Base-by-base conservation (phyloP, 2,329 filamentous ascomycete species). In the Arthroderma sp. region DNA sequence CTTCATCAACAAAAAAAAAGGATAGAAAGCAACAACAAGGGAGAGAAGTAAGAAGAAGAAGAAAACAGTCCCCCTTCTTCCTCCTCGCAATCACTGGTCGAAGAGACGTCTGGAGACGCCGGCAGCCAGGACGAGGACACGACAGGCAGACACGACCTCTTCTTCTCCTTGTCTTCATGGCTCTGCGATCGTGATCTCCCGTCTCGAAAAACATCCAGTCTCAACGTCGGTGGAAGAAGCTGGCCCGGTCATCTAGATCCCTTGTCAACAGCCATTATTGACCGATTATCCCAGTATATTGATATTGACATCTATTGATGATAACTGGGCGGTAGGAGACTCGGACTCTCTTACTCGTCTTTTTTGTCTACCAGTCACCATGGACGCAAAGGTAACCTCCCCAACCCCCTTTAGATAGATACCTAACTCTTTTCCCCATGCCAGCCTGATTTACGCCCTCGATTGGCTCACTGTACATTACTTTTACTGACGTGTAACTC, bases 351-450 rank as follows among this genome's bases (percentile, higher is more conserved):
- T 11, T 4, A 4, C 28, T 25, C 51, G 11, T 54, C 17, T 15
- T 28, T 37, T n/a, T 23, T 11, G 28, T 39, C 52, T 5, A 11
- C n/a, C 17, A 7, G 35, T 44, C 33, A 23, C 38, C 23, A 77
- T 77, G 75, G 74, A 77, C 66, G 74, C 73, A 61, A 76, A 76
- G 70, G 75, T 77, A 70, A 15, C 15, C 13, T 9, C 15, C 28
- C 13, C 8, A 37, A 13, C 11, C 47, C 47, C 28, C 17, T 39
- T 49, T 54, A 31, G 39, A 15, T 37, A 62, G 64, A 66, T 69
- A 61, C 66, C 64, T 43, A 21, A 15, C 25, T 9, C 11, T 4
- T 25, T 13, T 28, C 13, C 9, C 5, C 41, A 11, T 21, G 13
- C 11, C 41, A 9, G 13, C n/a, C n/a, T n/a, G n/a, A n/a, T n/a